Evolutionary conservation across 192 early-diverging fungal genomes (phyloP).

Genomic region (Irineochytrium annulatum): DNA sequence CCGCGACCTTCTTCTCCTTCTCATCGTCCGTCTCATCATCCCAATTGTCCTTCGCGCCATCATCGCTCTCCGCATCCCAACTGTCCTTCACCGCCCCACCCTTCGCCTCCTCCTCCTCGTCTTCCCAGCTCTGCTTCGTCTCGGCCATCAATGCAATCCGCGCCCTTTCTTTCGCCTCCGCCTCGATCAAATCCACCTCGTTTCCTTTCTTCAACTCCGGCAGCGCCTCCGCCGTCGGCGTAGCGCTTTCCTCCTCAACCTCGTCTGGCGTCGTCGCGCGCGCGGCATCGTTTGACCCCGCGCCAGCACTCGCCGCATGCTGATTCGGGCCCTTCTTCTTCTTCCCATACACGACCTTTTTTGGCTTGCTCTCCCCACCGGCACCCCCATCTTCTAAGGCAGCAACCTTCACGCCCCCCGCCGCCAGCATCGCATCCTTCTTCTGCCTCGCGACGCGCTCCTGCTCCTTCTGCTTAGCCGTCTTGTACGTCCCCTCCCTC

Average conservation of each 20-base stretch:
- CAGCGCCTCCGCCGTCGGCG: too few species aligned
- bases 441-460: slow-evolving; percentile 64
- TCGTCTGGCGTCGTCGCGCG: too few species aligned
- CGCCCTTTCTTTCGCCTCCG: slow-evolving; percentile 22
- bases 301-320: too few species aligned
- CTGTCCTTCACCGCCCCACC: slow-evolving; percentile 58
- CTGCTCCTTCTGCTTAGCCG: slow-evolving; percentile 87
- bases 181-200: slow-evolving; percentile 20
- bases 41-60: slow-evolving; percentile 61
- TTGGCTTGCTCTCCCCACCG: slow-evolving; percentile 50
- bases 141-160: slow-evolving; percentile 15
- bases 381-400: slow-evolving; percentile 44
- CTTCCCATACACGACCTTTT: slow-evolving; percentile 68
- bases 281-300: slow-evolving; percentile 1
- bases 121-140: neutral
- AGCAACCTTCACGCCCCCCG: slow-evolving; percentile 71
- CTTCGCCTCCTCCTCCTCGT: slow-evolving; percentile 41
- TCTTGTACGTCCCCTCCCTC: slow-evolving; percentile 88
- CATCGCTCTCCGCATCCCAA: slow-evolving; percentile 54
- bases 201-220: slow-evolving; percentile 27
- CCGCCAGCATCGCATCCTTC: slow-evolving; percentile 72
- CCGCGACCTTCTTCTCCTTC: slow-evolving; percentile 19
- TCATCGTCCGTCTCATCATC: slow-evolving; percentile 43
- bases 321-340: slow-evolving; percentile 64
- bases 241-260: too few species aligned